Base-by-base conservation (phyloP, 257 asterid genomes). In the Solanum chilense region DNA sequence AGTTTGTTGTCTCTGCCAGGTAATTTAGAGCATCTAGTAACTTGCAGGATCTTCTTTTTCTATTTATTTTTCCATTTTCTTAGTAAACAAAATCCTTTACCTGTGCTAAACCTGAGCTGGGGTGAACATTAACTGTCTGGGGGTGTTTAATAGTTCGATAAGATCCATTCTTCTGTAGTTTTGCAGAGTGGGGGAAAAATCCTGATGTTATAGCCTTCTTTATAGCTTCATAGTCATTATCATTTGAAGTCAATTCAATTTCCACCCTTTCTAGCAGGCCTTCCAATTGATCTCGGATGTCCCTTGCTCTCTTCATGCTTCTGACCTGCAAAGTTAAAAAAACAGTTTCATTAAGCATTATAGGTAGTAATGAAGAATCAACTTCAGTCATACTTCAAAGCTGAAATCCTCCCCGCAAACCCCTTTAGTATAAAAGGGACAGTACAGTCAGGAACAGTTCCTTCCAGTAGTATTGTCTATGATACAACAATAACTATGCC, bases 251-350 rank as follows among this genome's bases (percentile, higher is more conserved):
- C 88, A 93, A n/a, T 86, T 93, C 98, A 81, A 95, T 96, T 86
- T 95, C 99, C 87, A 95, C 99, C 91, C 98, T 93, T 88, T 94
- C 99, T 87, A 95, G 87, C 58, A 96, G 88, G 52, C 98, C 98
- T 88, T 95, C 98, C 88, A 96, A 91, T 92, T 96, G 99, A 92
- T 96, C 99, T 75, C 98, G 93, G 25, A 96, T 96, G 88, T 96
- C 98, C 90, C 98, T 93, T 56, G 98, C 98, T 91, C 99, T 90
- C 90, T 95, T 95, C 98, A 96, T 96, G 90, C 98, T 95, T 89
- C 98, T 94, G 60, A 96, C 98, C 97, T 96, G 91, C 39, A 93
- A 89, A 86, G 89, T 33, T 84, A 44, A 90, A 83, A 45, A 74
- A 18, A 69, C 27, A 8, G 82, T 78, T 27, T 78, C 64, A 78